Evolutionary conservation across 1,139 yeast genomes (phyloP), one percentile per base, ranked within the genome.

Genomic region (Saccharomyces pastorianus): DNA sequence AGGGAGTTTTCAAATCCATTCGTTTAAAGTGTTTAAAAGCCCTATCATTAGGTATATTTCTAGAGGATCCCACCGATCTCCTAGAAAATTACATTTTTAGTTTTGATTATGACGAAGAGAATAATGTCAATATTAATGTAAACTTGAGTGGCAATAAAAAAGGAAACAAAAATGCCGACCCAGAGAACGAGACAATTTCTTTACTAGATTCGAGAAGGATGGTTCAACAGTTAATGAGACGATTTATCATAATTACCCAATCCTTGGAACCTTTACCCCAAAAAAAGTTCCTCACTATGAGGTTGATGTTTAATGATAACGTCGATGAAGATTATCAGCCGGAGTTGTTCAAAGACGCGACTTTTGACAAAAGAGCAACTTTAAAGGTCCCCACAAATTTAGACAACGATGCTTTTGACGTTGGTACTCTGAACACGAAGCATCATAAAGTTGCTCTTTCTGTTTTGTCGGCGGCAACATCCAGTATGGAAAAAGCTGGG

Each of bases 211-310:
- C 79, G 7, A 70, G 79, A 57, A 68, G 68, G 54, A 70, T 72
- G 58, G 68, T 76, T 7, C 79, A 76, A 55, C 76, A 73, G 51
- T 60, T 81, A 51, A 73, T 81, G 71, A 74, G 75, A 60, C 68
- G 78, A 55, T 73, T 81, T 52, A 77, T 81, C 28, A 69, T 79
- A 1, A 65, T 77, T n/a, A 79, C 84, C 0, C 85, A 81, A 63
- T 69, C 77, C 0, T 68, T 81, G 34, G 76, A 79, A 25, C 75
- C 80, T 0, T 63, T 80, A 41, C 84, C 84, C 0, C 64, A 67
- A 2, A 68, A 74, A 51, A 73, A 79, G 53, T 75, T 60, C 52
- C 61, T 80, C 41, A 70, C 78, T 0, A 71, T 82, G 71, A 72
- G 80, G 55, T 65, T 82, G 52, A 56, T 79, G 57, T 81, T 76